Evolutionary conservation across 2,329 filamentous ascomycete genomes (phyloP).

Genomic region (Fusarium nygamai): DNA sequence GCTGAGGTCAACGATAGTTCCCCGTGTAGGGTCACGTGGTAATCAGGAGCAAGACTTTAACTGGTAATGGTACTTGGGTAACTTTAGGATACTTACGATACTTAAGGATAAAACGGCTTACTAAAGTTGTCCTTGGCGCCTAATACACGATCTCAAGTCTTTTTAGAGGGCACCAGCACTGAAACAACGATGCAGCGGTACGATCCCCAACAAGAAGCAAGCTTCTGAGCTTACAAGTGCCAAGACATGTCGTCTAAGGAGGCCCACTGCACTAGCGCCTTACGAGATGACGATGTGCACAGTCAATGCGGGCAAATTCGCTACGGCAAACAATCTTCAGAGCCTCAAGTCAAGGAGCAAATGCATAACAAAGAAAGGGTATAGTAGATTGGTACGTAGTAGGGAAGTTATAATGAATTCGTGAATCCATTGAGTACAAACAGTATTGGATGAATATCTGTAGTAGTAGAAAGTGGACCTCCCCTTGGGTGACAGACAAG

Average conservation of each 20-base stretch:
- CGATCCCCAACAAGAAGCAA: background rate
- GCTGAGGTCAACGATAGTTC: too few relatives aligned
- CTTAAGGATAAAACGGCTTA: background rate
- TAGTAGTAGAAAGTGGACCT: background rate
- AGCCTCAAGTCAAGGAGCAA: background rate
- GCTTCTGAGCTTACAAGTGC: background rate
- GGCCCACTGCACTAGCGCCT: background rate
- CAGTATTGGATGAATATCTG: background rate
- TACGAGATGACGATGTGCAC: background rate
- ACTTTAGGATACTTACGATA: too few relatives aligned
- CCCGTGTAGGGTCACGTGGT: too few relatives aligned
- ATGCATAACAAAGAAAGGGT: background rate
- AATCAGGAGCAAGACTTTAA: too few relatives aligned
- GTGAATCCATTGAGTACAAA: conserved; percentile 7
- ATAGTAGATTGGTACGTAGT: background rate
- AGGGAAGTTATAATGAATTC: background rate
- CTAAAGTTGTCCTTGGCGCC: background rate
- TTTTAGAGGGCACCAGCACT: background rate
- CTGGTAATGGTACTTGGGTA: too few relatives aligned
- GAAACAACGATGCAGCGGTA: background rate
- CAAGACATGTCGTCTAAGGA: background rate
- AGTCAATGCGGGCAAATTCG: background rate
- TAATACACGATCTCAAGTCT: background rate
- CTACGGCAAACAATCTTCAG: background rate
- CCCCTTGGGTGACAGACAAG: conserved; percentile 1